These are phyloP conservation scores for Pseudodiploospora longispora DNA, from an alignment of 2,329 filamentous ascomycete genomes.

Conservation along the genomic window DNA sequence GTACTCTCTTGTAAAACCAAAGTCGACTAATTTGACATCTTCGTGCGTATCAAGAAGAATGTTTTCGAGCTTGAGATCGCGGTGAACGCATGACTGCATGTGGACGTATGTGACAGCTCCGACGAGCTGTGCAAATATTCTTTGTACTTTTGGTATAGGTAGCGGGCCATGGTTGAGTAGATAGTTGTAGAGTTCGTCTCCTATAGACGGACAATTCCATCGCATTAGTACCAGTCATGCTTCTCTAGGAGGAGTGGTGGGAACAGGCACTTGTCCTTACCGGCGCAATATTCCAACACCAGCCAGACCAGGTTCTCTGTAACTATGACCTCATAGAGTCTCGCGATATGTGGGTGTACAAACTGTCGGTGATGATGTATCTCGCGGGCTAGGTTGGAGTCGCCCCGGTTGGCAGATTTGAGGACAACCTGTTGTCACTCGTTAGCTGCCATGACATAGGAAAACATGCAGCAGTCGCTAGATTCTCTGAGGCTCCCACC, in stretches of 20 bases:
- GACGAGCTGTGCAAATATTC: slow-evolving; percentile 91
- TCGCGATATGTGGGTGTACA: slow-evolving; percentile 91
- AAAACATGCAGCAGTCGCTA: too few relatives aligned
- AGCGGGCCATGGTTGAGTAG: slow-evolving; percentile 80
- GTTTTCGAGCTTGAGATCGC: slow-evolving; percentile 85
- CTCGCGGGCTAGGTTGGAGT: slow-evolving; percentile 90
- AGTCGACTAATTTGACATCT: slow-evolving; percentile 96
- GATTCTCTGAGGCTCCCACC: slow-evolving; percentile 36
- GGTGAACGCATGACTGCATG: slow-evolving; percentile 88
- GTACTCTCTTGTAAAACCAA: slow-evolving; percentile 96
- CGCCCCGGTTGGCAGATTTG: slow-evolving; percentile 94
- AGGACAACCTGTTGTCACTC: slow-evolving; percentile 67
- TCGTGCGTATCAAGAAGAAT: slow-evolving; percentile 94
- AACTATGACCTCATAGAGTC: slow-evolving; percentile 95
- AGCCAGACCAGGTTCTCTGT: slow-evolving; percentile 94
- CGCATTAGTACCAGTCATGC: too few relatives aligned
- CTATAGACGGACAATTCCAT: slow-evolving; percentile 32
- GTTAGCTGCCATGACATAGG: too few relatives aligned
- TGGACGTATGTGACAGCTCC: slow-evolving; percentile 95
- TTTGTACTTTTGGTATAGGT: slow-evolving; percentile 79
- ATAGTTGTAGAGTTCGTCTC: slow-evolving; percentile 96
- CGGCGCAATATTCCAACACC: slow-evolving; percentile 91
- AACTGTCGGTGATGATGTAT: slow-evolving; percentile 99
- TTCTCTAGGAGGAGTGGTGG: too few relatives aligned
- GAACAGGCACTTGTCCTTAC: slow-evolving; percentile 35